Conservation (phyloP, 169 alveolate genomes). For the Cyclospora cayetanensis region DNA sequence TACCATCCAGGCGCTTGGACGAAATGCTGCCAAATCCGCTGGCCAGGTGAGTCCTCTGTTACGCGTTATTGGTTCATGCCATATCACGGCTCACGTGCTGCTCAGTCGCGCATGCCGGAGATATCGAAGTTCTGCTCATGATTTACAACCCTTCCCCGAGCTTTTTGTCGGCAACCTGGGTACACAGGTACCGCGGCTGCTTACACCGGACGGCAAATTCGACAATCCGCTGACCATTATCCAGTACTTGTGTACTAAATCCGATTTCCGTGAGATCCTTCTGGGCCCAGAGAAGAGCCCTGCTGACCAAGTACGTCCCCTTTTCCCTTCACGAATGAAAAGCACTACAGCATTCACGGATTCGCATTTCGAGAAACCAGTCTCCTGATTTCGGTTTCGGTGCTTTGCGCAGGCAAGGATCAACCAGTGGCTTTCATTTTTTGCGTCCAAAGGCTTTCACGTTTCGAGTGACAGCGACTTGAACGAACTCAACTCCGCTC, state of each 20-base stretch:
- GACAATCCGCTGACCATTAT: not conserved
- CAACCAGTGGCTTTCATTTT: conserved; percentile 58
- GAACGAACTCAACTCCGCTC: conserved; percentile 1
- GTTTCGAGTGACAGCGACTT: not conserved
- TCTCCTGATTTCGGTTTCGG: not conserved
- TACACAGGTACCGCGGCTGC: not conserved
- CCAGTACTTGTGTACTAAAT: not conserved
- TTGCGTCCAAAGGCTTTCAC: not conserved
- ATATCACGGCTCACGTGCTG: too few relatives aligned
- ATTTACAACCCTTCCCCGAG: too few relatives aligned
- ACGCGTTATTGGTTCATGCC: too few relatives aligned
- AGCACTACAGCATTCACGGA: not conserved
- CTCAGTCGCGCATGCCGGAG: too few relatives aligned
- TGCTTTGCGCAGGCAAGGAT: conserved; percentile 25
- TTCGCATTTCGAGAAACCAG: too few relatives aligned
- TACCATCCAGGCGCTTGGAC: not conserved
- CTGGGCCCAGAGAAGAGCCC: not conserved
- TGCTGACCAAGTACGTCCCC: not conserved
- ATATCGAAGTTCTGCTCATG: too few relatives aligned
- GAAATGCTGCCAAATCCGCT: not conserved
- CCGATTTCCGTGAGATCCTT: not conserved
- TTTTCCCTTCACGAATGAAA: not conserved
- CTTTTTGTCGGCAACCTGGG: not conserved
- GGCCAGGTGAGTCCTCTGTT: not conserved
- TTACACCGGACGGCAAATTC: not conserved